These are phyloP conservation scores for Rhodosporidiobolus sp. DNA, from an alignment of 768 basidiomycete species.

Conservation along the genomic window DNA sequence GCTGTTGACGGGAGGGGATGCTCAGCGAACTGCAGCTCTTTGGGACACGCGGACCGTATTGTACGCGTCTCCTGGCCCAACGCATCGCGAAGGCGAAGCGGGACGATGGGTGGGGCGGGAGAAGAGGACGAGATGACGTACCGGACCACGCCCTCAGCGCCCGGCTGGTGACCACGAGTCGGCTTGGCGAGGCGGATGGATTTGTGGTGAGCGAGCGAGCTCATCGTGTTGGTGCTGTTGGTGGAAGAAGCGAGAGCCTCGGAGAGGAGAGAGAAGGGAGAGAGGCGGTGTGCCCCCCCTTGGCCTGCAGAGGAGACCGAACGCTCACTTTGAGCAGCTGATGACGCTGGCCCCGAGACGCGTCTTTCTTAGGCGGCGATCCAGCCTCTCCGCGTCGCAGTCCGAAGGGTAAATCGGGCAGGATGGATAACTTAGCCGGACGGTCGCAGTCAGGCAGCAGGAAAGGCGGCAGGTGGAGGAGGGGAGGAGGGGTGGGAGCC, in stretches of 20 bases:
- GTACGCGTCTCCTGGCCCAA: not conserved
- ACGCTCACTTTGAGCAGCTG: no score
- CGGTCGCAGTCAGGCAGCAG: no score
- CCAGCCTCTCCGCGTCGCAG: no score
- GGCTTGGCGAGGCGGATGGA: constrained; percentile 28
- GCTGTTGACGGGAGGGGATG: not conserved
- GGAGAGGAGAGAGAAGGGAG: not conserved
- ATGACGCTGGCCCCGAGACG: no score
- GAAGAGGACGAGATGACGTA: not conserved
- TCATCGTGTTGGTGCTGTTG: constrained; percentile 4
- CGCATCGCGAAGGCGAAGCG: not conserved
- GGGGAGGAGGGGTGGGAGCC: no score
- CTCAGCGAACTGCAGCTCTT: not conserved
- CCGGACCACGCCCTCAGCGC: constrained; percentile 19
- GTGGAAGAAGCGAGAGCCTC: not conserved
- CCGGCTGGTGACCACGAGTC: constrained; percentile 34
- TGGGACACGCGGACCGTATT: no score
- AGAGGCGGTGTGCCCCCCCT: not conserved
- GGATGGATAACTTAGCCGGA: no score
- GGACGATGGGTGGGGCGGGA: not conserved
- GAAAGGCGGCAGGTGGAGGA: no score
- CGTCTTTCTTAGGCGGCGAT: no score
- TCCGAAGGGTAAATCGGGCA: no score
- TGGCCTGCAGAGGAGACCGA: no score
- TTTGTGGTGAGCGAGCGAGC: constrained; percentile 31